phyloP scores from a whole-genome alignment of 768 basidiomycete genomes.

The Pleurotus ostreatus region DNA sequence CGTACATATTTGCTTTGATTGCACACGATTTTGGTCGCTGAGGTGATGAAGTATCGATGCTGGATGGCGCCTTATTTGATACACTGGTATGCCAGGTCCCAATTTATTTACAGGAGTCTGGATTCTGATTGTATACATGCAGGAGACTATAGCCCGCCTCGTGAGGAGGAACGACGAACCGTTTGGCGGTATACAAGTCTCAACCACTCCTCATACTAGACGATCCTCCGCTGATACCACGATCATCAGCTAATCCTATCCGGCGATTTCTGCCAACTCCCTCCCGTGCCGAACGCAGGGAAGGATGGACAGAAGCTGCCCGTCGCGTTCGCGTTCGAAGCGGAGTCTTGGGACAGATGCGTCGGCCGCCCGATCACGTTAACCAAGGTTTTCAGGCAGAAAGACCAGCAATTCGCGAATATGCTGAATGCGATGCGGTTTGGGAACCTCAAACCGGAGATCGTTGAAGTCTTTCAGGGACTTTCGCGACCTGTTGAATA shows the following conservation, averaged over 20 bases:
- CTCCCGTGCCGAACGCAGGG: constrained; percentile 63
- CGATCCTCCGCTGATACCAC: neutral
- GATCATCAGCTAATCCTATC: constrained; percentile 64
- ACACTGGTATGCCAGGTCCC: constrained; percentile 51
- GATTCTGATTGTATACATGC: constrained; percentile 24
- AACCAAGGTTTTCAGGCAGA: constrained; percentile 83
- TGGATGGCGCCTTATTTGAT: constrained; percentile 77
- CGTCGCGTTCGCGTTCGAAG: constrained; percentile 75
- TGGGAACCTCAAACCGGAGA: constrained; percentile 49
- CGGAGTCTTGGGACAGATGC: constrained; percentile 65
- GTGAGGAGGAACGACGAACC: constrained; percentile 51
- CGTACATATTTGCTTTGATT: constrained; percentile 13
- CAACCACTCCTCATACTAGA: neutral
- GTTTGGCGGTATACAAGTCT: constrained; percentile 86
- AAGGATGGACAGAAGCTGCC: constrained; percentile 43
- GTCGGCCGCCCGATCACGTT: constrained; percentile 54
- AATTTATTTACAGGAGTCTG: neutral
- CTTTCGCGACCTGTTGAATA: constrained; percentile 60
- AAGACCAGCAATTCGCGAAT: constrained; percentile 77
- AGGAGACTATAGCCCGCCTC: constrained; percentile 62
- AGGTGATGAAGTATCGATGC: constrained; percentile 74
- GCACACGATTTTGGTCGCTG: neutral
- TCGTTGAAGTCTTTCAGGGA: constrained; percentile 43
- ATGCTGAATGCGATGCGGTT: constrained; percentile 89
- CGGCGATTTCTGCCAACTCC: constrained; percentile 90